These are phyloP conservation scores for Paramecium primaurelia DNA, from an alignment of 73 alveolate genomes.

Conservation along the genomic window DNA sequence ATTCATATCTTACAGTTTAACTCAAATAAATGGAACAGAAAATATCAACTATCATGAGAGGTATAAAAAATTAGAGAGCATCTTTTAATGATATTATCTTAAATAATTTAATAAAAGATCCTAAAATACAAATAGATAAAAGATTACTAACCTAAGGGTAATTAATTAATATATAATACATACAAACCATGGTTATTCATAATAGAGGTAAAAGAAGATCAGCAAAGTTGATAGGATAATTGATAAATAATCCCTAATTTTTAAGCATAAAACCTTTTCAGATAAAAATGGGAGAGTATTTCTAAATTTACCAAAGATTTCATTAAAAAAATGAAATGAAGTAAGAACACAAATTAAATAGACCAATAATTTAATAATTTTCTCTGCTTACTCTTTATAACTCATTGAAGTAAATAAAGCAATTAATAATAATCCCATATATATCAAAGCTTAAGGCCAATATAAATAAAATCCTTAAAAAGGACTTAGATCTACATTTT, in stretches of 20 bases:
- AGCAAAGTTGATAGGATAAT: background rate
- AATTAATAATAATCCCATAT: background rate
- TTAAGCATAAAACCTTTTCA: background rate
- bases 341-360: background rate
- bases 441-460: background rate
- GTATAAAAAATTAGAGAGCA: slow-evolving; percentile 3
- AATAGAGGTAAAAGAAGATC: background rate
- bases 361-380: background rate
- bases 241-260: background rate
- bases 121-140: background rate
- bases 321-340: background rate
- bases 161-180: background rate
- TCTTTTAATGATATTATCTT: background rate
- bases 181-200: slow-evolving; percentile 37
- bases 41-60: slow-evolving; percentile 19
- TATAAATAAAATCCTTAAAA: slow-evolving; percentile 28
- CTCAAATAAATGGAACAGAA: background rate
- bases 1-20: slow-evolving; percentile 39
- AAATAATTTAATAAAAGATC: background rate
- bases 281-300: background rate
- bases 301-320: background rate
- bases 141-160: background rate
- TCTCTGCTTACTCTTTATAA: background rate
- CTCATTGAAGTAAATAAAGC: background rate
- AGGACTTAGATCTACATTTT: background rate